Base-by-base conservation (phyloP, 306 rosid genomes). In the Trifolium repens region DNA sequence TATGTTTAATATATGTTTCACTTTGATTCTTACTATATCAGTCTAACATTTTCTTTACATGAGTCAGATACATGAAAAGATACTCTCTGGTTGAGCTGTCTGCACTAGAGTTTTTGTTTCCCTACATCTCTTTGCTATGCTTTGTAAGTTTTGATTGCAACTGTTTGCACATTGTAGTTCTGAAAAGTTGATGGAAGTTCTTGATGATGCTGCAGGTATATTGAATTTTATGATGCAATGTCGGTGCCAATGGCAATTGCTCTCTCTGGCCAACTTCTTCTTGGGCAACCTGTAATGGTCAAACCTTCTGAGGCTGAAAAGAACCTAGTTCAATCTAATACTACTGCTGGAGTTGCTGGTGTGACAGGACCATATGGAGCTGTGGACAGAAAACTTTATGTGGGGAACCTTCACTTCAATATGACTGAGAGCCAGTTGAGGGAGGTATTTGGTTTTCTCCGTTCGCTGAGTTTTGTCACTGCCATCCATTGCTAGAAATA, bases 301-400 rank as follows among this genome's bases (percentile, higher is more conserved):
- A 94, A 94, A 80, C 99, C 99, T 74, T 94, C 99, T 19, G 99
- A 94, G 82, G 99, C 99, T 79, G 99, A 94, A 82, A 94, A 94
- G 88, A 94, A 94, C 78, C 96, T 92, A 60, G 97, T 90, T 83
- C 99, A 94, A 82, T 94, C 97, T 46, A 94, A 75, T 82, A 11
- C 96, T 64, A 30, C 96, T 0, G 76, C 80, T 72, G 98, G 96
- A 72, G 85, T 77, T 61, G 73, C 92, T 64, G 88, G 91, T 58
- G 88, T 85, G 42, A 81, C 77, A 42, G 99, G 99, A 50, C 99
- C 96, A 30, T 94, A 88, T 65, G 99, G 99, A 82, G 96, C 96
- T 54, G 96, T 90, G 73, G 99, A 94, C 80, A 86, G 99, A 80
- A 94, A 94, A 73, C 83, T 94, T 57, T 94, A 94, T 80, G 99